These are phyloP conservation scores for Penicillium angulare DNA, from an alignment of 495 filamentous ascomycete species.

Conservation along the genomic window DNA sequence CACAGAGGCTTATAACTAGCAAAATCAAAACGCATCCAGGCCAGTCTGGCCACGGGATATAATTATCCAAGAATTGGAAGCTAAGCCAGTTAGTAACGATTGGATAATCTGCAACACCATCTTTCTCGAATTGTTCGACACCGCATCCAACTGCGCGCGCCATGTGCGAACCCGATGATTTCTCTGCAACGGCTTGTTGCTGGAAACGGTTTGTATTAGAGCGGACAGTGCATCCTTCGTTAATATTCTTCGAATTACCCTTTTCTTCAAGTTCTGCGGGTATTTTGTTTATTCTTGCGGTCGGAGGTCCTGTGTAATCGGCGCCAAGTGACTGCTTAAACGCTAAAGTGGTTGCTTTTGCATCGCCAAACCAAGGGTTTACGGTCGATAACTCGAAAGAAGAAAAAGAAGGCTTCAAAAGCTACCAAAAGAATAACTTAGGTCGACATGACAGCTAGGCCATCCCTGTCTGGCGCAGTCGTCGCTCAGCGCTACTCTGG, in stretches of 20 bases:
- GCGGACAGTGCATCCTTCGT: constrained; percentile 14
- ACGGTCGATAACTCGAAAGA: too few species aligned
- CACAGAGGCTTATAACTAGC: not conserved
- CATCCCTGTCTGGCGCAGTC: too few species aligned
- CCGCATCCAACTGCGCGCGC: not conserved
- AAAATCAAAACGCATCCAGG: not conserved
- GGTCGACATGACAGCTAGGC: too few species aligned
- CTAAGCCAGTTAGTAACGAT: too few species aligned
- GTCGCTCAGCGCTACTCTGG: too few species aligned
- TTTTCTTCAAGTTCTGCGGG: not conserved
- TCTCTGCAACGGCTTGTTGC: not conserved
- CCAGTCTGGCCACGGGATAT: not conserved
- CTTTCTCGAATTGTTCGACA: constrained; percentile 18
- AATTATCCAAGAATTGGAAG: not conserved
- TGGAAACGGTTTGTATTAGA: constrained; percentile 2
- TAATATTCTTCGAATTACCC: constrained; percentile 12
- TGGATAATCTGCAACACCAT: not conserved
- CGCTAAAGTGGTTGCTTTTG: too few species aligned
- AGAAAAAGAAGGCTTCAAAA: too few species aligned
- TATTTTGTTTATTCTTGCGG: too few species aligned
- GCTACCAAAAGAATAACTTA: too few species aligned
- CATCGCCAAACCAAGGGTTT: too few species aligned
- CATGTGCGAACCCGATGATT: constrained; percentile 8
- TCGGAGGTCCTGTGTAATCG: too few species aligned
- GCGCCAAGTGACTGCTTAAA: too few species aligned